Percentiles rank a stretch among this genome's conserved stretches.
These are phyloP conservation scores for Colletotrichum shisoi DNA, from an alignment of 2,329 filamentous ascomycete species.

Conservation along the genomic window DNA sequence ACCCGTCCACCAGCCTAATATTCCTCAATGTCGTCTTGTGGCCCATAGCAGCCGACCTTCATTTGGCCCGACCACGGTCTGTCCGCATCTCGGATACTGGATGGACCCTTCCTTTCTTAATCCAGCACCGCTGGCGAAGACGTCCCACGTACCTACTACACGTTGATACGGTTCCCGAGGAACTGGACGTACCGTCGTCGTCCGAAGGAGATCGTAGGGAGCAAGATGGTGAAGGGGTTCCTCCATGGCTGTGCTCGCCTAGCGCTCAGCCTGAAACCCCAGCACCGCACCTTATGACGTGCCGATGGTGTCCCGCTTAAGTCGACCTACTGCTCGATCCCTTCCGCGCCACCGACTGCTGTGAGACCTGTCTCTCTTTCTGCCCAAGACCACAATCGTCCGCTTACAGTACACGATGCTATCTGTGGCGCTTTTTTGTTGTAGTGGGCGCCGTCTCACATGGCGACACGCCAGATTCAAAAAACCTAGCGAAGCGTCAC, in stretches of 20 bases:
- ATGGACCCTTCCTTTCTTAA: constrained; percentile 10
- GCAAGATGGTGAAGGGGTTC: neutral
- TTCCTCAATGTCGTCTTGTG: constrained; percentile 2
- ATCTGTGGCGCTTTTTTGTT: constrained; percentile 1
- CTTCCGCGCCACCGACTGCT: constrained; percentile 11
- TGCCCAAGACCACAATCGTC: constrained; percentile 6
- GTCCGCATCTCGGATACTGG: neutral
- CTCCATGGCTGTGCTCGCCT: constrained; percentile 21
- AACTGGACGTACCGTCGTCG: neutral
- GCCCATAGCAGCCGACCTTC: neutral
- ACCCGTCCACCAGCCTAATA: neutral
- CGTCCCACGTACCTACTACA: neutral
- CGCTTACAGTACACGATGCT: constrained; percentile 3
- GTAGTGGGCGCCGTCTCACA: constrained; percentile 1
- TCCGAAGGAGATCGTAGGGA: neutral
- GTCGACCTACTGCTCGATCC: constrained; percentile 2
- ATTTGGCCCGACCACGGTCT: neutral
- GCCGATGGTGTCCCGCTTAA: constrained; percentile 16
- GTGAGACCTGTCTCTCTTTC: constrained; percentile 25
- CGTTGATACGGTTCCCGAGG: no score
- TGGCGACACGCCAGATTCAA: constrained; percentile 14
- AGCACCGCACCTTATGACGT: constrained; percentile 35
- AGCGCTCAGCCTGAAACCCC: constrained; percentile 33
- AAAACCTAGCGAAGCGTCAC: constrained; percentile 7
- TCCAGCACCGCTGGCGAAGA: neutral